These are phyloP conservation scores for Rostrohypoxylon terebratum DNA, from an alignment of 495 filamentous ascomycete genomes.

Conservation along the genomic window DNA sequence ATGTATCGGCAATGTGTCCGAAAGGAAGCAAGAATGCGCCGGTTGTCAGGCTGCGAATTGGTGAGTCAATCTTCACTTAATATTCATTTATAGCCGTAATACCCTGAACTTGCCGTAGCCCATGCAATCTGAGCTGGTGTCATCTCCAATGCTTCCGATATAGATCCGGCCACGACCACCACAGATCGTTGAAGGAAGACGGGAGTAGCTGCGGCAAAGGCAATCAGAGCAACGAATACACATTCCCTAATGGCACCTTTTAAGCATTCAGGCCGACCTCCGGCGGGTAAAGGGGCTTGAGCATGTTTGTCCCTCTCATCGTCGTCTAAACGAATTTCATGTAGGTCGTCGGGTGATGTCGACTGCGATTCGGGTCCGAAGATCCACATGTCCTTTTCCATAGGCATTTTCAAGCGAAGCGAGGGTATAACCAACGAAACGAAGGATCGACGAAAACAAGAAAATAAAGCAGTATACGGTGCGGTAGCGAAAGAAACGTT, in stretches of 20 bases:
- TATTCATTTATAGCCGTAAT: constrained; percentile 32
- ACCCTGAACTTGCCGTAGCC: constrained; percentile 69
- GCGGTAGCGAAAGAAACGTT: constrained; percentile 36
- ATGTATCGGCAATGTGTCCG: constrained; percentile 67
- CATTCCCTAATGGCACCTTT: constrained; percentile 68
- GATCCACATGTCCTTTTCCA: constrained; percentile 41
- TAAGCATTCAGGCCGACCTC: constrained; percentile 66
- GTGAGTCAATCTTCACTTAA: constrained; percentile 3
- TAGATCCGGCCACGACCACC: constrained; percentile 68
- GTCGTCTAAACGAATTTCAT: constrained; percentile 48
- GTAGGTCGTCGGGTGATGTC: constrained; percentile 43
- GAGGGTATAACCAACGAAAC: constrained; percentile 34
- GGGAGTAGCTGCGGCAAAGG: constrained; percentile 72
- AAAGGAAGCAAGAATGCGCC: constrained; percentile 72
- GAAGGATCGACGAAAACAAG: constrained; percentile 31
- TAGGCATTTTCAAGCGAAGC: constrained; percentile 36
- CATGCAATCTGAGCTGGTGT: constrained; percentile 71
- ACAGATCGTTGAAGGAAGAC: constrained; percentile 68
- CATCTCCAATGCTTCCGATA: constrained; percentile 71
- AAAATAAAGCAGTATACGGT: constrained; percentile 44
- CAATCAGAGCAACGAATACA: constrained; percentile 70
- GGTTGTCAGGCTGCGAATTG: constrained; percentile 56
- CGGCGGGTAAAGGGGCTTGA: constrained; percentile 26
- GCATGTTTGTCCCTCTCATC: constrained; percentile 34
- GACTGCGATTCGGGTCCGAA: constrained; percentile 32